A percentile compares a stretch with the other conserved stretches of the same genome.
phyloP scores from a whole-genome alignment of 2,329 filamentous ascomycete species.

The Aureobasidium pullulans region DNA sequence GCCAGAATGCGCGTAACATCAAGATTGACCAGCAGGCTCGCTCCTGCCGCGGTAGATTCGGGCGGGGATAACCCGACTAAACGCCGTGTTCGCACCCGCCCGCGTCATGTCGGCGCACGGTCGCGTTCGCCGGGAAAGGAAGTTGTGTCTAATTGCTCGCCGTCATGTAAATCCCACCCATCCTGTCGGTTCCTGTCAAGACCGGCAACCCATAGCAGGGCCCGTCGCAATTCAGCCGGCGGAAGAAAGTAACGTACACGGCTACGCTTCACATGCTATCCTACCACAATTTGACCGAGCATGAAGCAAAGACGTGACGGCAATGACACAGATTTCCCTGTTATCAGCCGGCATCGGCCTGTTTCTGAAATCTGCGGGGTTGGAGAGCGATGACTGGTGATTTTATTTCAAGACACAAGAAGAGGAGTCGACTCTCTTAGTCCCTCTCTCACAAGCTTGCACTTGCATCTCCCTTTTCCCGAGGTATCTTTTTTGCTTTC shows the following conservation, averaged over 20 bases:
- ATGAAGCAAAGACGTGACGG: not conserved
- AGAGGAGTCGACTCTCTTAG: not conserved
- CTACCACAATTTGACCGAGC: not conserved
- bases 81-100: not conserved
- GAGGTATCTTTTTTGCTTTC: slow-evolving; percentile 11
- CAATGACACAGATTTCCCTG: not conserved
- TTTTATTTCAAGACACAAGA: slow-evolving; percentile 4
- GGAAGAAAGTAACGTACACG: slow-evolving; percentile 8
- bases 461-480: slow-evolving; percentile 1
- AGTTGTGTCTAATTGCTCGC: slow-evolving; percentile 4
- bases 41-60: not conserved
- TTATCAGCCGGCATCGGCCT: slow-evolving; percentile 13
- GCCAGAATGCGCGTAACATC: not conserved
- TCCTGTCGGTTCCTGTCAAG: not conserved
- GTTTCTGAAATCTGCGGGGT: slow-evolving; percentile 9
- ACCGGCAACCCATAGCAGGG: not conserved
- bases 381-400: slow-evolving; percentile 9
- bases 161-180: not conserved
- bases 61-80: not conserved
- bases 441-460: slow-evolving; percentile 4
- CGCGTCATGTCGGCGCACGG: slow-evolving; percentile 2
- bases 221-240: slow-evolving; percentile 7
- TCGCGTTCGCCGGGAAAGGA: slow-evolving; percentile 4
- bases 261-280: not conserved
- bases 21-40: too few relatives aligned